Base-by-base conservation (phyloP, 202 grass and related monocot genomes). In the Cymbopogon flexuosus region DNA sequence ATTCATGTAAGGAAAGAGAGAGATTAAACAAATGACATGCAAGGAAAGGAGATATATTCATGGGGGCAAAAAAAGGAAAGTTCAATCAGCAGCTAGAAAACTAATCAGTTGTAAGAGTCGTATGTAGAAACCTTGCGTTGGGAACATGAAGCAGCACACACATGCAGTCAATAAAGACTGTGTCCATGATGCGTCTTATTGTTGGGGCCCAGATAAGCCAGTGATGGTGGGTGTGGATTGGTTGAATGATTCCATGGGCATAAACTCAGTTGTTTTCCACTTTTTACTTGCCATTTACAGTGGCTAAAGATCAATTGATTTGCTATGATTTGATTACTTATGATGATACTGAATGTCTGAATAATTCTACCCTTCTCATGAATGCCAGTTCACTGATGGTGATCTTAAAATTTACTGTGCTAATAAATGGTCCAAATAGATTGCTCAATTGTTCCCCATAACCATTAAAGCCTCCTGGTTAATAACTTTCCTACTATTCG, bases 261-360 rank as follows among this genome's bases (percentile, higher is more conserved):
- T 5, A 62, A 56, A 64, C 8, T n/a, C 15, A 65, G 11, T 22
- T 27, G 19, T 47, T 13, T 16, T 33, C 2, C 42, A 52, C 12
- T 21, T 45, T 46, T 70, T 47, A 29, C 24, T 37, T 62, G 57
- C 1, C 14, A 22, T 19, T 27, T 27, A 66, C 56, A 62, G 6
- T 1, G n/a, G 58, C n/a, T 68, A 63, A 30, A 61, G 5, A 45
- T 23, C 9, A 13, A 71, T 11, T 29, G 19, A 15, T 30, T 37
- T 56, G 8, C 46, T 58, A 46, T 0, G 1, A 0, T n/a, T 21
- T 14, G 64, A 21, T 41, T 72, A 41, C 10, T 51, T 51, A 51
- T 57, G 19, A 76, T 76, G 12, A 35, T 68, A 86, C 15, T 82
- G 11, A 62, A 77, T 10, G 45, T 77, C 11, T 72, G 64, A 71